phyloP scores from a whole-genome alignment of 2,329 filamentous ascomycete genomes.

The Cordyceps tenuipes region DNA sequence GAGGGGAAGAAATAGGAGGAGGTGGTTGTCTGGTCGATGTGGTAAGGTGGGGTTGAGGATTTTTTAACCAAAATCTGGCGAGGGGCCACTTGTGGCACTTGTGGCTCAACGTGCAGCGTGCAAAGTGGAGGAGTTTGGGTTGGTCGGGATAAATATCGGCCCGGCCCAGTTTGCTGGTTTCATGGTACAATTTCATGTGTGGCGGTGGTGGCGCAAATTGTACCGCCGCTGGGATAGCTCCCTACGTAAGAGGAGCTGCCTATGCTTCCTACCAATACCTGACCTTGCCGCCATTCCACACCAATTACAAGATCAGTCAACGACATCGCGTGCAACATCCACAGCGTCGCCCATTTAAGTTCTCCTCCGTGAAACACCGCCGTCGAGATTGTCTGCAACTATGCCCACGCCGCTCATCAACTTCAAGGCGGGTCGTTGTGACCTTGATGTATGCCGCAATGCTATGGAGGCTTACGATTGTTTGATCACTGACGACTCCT shows the following conservation, averaged over 20 bases:
- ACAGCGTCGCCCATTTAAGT: background rate
- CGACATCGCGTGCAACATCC: conserved; percentile 1
- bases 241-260: conserved; percentile 12
- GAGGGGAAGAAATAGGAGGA: conserved; percentile 21
- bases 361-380: background rate
- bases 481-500: conserved; percentile 14
- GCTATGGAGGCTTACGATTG: background rate
- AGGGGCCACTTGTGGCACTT: conserved; percentile 18
- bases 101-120: conserved; percentile 14
- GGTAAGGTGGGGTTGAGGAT: conserved; percentile 34
- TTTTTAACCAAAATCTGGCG: conserved; percentile 26
- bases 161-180: conserved; percentile 5
- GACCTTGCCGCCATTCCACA: background rate
- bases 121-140: background rate
- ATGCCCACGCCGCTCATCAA: conserved; percentile 88
- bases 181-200: no score
- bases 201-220: background rate
- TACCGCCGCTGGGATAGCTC: background rate
- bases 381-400: conserved; percentile 12
- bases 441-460: conserved; percentile 58
- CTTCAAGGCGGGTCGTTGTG: conserved; percentile 91
- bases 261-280: background rate
- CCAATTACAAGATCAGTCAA: background rate
- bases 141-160: conserved; percentile 16
- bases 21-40: conserved; percentile 30